Base-by-base conservation (phyloP, 139 green algal genomes). In the Protoeuglena noctilucae region DNA sequence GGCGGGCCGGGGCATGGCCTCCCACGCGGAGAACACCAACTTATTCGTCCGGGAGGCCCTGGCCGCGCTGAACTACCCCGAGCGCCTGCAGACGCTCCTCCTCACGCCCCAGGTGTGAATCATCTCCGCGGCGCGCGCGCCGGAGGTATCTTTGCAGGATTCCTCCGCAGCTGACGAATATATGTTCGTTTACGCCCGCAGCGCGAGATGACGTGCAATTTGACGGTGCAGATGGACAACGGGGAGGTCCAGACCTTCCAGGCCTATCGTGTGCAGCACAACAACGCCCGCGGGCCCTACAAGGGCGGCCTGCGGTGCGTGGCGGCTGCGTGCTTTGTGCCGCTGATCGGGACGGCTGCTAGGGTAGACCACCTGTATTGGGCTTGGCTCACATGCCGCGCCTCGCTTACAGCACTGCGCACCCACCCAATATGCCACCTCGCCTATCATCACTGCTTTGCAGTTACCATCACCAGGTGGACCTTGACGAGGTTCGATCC, bases 221-320 rank as follows among this genome's bases (percentile, higher is more conserved):
- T 94, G 29, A 78, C 82, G 28, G 69, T 93, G 40, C 73, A 82
- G 68, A 63, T 68, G 30, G 78, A 87, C 58, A 73, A 68, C 46
- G 76, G 76, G 1, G 72, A 85, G 54, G 80, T 88, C 48, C 63
- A 78, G 31, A 75, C 69, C 25, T 92, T 82, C 65, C 65, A 72
- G 5, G 83, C 81, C 0, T 89, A 85, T 55, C 70, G 84, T 3
- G 84, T 93, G 51, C 82, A 93, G 74, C 85, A 94, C 63, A 83
- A 93, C 69, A 86, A 93, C 77, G 69, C 59, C 31, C 62, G 84
- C 24, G 85, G 85, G 0, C 85, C 85, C 0, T 93, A 83, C 67
- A 93, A 95, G 63, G 84, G 84, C 19, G 83, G 85, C 21, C 24
- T 57, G 24, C 51, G 51, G 12, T 48, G n/a, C n/a, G n/a, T n/a